Evolutionary conservation across 2,329 filamentous ascomycete species (phyloP).

Genomic region (Aureobasidium sp.): DNA sequence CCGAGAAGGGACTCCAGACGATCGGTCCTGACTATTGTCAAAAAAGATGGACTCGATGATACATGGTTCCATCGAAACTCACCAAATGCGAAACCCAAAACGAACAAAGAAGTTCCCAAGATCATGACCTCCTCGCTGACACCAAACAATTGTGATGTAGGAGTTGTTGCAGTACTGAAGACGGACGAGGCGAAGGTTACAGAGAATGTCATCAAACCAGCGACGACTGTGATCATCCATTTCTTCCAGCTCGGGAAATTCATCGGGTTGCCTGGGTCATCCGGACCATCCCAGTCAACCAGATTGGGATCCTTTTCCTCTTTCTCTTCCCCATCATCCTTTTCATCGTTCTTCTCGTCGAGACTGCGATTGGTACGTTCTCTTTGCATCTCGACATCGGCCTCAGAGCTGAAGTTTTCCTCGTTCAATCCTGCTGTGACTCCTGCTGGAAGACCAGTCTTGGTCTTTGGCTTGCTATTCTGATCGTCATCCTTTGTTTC

Average conservation of each 20-base stretch:
- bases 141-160: conserved; percentile 20
- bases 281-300: conserved; percentile 23
- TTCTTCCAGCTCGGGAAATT: conserved; percentile 27
- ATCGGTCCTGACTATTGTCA: conserved; percentile 18
- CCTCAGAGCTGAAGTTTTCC: not conserved
- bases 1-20: conserved; percentile 49
- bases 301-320: conserved; percentile 21
- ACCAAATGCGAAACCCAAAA: conserved; percentile 25
- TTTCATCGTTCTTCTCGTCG: conserved; percentile 5
- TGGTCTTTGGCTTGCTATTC: not conserved
- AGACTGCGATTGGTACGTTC: not conserved
- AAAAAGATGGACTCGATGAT: conserved; percentile 5
- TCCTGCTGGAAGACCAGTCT: conserved; percentile 1
- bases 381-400: conserved; percentile 14
- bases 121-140: conserved; percentile 22
- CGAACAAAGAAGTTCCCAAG: conserved; percentile 26
- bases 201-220: conserved; percentile 61
- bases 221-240: conserved; percentile 25
- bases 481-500: not conserved
- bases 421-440: conserved; percentile 3
- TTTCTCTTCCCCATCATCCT: conserved; percentile 14
- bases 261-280: conserved; percentile 27
- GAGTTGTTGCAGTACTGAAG: conserved; percentile 20
- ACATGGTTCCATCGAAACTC: not conserved
- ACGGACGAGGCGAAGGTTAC: conserved; percentile 55